Evolutionary conservation across 208 protist genomes (phyloP).

Genomic region (Trypanosoma conorhini): DNA sequence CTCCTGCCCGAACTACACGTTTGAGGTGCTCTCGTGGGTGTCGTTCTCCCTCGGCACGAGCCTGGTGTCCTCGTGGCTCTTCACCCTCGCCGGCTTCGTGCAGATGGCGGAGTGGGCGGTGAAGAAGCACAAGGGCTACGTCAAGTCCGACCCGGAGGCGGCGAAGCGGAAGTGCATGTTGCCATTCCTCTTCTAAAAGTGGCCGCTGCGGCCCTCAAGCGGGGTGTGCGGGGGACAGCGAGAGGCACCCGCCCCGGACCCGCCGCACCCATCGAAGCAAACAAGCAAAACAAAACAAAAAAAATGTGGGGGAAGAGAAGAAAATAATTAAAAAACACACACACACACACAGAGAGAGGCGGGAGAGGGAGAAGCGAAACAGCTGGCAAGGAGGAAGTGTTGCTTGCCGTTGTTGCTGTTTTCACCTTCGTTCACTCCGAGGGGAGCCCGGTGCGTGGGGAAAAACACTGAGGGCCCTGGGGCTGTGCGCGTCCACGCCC

Average conservation of each 20-base stretch:
- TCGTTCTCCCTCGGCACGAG: constrained; percentile 90
- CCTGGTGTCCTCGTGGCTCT: constrained; percentile 77
- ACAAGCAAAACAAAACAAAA: no score
- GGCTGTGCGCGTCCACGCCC: no score
- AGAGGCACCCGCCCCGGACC: not conserved
- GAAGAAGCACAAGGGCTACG: constrained; percentile 85
- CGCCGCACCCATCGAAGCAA: not conserved
- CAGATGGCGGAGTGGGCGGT: constrained; percentile 90
- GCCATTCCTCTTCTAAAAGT: constrained; percentile 81
- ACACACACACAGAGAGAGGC: no score
- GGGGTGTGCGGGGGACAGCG: no score
- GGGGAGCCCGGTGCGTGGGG: no score
- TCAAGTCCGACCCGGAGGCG: constrained; percentile 72
- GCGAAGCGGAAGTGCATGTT: constrained; percentile 82
- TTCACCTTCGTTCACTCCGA: no score
- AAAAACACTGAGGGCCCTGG: no score
- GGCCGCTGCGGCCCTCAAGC: no score
- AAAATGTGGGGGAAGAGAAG: not conserved
- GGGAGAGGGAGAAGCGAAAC: not conserved
- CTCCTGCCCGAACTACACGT: constrained; percentile 96
- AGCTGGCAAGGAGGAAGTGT: no score
- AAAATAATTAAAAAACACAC: not conserved
- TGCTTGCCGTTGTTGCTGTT: no score
- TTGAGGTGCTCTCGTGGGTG: constrained; percentile 95
- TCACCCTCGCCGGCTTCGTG: constrained; percentile 73